Percentiles rank a stretch among this genome's conserved stretches.
These are phyloP conservation scores for Blastocystis sp. DNA, from an alignment of 352 stramenopile genomes.

Conservation along the genomic window DNA sequence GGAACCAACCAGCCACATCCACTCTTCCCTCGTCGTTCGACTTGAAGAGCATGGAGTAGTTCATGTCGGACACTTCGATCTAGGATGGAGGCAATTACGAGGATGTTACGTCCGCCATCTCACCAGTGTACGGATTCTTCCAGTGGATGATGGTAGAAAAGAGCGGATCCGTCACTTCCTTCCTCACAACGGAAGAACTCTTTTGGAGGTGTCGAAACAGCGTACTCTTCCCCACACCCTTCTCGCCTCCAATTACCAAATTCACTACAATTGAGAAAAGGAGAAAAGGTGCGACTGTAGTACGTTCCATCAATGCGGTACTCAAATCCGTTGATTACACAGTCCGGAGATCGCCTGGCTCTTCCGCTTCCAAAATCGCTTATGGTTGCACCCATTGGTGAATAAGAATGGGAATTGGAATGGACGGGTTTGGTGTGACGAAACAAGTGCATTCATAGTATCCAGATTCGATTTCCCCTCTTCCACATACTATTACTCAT, in stretches of 20 bases:
- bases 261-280: slow-evolving; percentile 31
- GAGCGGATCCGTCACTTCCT: neutral
- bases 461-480: too few relatives aligned
- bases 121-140: neutral
- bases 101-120: neutral
- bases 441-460: too few relatives aligned
- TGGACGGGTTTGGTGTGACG: too few relatives aligned
- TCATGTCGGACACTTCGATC: neutral
- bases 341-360: too few relatives aligned
- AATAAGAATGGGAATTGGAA: too few relatives aligned
- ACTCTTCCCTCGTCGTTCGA: neutral
- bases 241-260: slow-evolving; percentile 1
- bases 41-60: neutral
- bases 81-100: neutral
- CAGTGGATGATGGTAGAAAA: neutral
- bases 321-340: neutral
- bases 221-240: neutral
- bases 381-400: too few relatives aligned
- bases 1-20: neutral
- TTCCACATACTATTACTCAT: neutral
- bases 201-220: neutral
- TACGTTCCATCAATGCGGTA: slow-evolving; percentile 24
- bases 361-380: too few relatives aligned
- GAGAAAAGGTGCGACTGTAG: neutral
- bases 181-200: too few relatives aligned